Evolutionary conservation across 2,329 filamentous ascomycete genomes (phyloP).

Genomic region (Talaromyces sp.): DNA sequence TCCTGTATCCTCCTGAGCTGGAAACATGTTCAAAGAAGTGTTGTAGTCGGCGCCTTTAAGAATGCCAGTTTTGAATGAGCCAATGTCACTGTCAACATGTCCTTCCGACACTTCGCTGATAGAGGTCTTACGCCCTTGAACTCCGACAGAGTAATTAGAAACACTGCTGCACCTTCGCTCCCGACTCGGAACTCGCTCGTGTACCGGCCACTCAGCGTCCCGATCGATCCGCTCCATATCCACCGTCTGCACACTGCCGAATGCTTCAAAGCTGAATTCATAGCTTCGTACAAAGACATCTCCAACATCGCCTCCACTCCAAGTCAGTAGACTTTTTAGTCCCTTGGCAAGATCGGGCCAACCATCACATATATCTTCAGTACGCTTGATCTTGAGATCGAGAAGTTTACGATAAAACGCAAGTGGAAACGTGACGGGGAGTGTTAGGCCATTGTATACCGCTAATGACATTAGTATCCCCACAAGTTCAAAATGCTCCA

Average conservation of each 20-base stretch:
- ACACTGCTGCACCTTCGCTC: constrained; percentile 10
- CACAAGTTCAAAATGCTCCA: constrained; percentile 86
- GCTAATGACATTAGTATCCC: constrained; percentile 85
- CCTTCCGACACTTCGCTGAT: neutral
- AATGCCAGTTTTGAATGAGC: constrained; percentile 18
- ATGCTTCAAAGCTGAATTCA: constrained; percentile 67
- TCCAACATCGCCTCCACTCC: constrained; percentile 73
- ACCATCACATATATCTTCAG: constrained; percentile 76
- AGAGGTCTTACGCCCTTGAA: neutral
- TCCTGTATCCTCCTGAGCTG: constrained; percentile 28
- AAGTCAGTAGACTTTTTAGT: constrained; percentile 66
- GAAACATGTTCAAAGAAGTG: constrained; percentile 21
- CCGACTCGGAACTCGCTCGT: constrained; percentile 3
- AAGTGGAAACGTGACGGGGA: constrained; percentile 83
- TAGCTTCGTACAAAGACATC: constrained; percentile 82
- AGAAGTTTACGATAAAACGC: constrained; percentile 79
- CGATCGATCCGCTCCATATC: constrained; percentile 47
- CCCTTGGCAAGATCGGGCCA: constrained; percentile 79
- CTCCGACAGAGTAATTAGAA: constrained; percentile 6
- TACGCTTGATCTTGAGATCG: constrained; percentile 60
- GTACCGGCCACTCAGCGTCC: constrained; percentile 33
- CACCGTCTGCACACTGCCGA: constrained; percentile 50
- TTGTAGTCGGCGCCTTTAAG: constrained; percentile 24
- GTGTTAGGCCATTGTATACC: constrained; percentile 84
- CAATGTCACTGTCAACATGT: neutral